Evolutionary conservation across 805 yeast genomes (phyloP).

Genomic region (Ogataea pignaliae): DNA sequence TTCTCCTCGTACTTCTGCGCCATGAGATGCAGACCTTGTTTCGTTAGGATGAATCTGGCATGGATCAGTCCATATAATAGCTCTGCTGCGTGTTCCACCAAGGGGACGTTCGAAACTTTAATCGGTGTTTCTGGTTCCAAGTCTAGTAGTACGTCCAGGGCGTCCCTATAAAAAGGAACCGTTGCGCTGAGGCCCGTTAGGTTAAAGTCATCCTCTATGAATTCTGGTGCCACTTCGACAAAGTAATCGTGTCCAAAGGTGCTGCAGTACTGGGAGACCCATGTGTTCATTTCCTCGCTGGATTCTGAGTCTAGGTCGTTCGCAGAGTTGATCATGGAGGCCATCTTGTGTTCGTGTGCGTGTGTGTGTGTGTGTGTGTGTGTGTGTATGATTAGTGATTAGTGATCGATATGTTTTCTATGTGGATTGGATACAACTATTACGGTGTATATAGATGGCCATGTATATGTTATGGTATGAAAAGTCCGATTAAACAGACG

Average conservation of each 20-base stretch:
- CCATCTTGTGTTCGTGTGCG: constrained; percentile 5
- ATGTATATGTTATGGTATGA: no score
- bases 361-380: not conserved
- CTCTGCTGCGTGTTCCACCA: constrained; percentile 88
- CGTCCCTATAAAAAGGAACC: constrained; percentile 89
- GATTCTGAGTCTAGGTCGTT: constrained; percentile 26
- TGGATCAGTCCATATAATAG: constrained; percentile 90
- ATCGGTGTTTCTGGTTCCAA: constrained; percentile 61
- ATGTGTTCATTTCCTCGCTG: constrained; percentile 58
- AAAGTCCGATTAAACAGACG: no score
- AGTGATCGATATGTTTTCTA: no score
- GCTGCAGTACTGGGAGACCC: constrained; percentile 80
- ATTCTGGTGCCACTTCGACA: constrained; percentile 87
- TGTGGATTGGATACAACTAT: no score
- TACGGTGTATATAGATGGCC: no score
- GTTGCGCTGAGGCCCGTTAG: constrained; percentile 81
- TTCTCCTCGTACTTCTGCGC: constrained; percentile 90
- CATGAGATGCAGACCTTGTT: constrained; percentile 85
- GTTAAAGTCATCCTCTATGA: constrained; percentile 95
- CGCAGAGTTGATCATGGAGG: constrained; percentile 17
- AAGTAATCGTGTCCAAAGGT: constrained; percentile 84
- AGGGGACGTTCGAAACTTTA: constrained; percentile 63
- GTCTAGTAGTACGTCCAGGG: constrained; percentile 85
- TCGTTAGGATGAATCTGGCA: constrained; percentile 83
- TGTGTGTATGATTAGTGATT: no score